A percentile compares a stretch with the other conserved stretches of the same genome.
Evolutionary conservation across 2,329 filamentous ascomycete genomes (phyloP).

Genomic region (Fusarium haematococcum): DNA sequence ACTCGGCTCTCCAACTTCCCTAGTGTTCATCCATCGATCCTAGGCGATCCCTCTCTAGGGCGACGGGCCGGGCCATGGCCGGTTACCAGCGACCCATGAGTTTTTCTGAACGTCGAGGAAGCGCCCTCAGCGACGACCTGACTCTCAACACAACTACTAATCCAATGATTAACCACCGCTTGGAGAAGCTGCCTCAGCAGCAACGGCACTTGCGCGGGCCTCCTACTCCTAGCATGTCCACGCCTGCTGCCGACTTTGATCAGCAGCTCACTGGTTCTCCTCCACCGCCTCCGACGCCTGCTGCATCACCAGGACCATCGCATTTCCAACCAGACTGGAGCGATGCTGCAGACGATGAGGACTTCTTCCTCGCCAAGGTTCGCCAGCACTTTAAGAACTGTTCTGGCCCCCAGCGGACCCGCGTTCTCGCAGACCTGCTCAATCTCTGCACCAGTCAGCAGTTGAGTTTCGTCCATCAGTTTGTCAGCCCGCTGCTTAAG

Average conservation of each 20-base stretch:
- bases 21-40: constrained; percentile 12
- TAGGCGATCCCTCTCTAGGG: constrained; percentile 20
- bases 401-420: constrained; percentile 79
- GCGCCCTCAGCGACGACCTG: constrained; percentile 68
- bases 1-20: constrained; percentile 9
- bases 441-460: constrained; percentile 96
- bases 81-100: constrained; percentile 62
- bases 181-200: constrained; percentile 62
- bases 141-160: constrained; percentile 63
- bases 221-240: constrained; percentile 75
- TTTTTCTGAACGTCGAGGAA: constrained; percentile 72
- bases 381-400: constrained; percentile 84
- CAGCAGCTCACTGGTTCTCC: constrained; percentile 71
- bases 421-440: constrained; percentile 86
- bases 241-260: constrained; percentile 72
- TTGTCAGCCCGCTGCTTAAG: constrained; percentile 92
- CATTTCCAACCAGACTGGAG: constrained; percentile 78
- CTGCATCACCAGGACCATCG: constrained; percentile 73
- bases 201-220: constrained; percentile 64
- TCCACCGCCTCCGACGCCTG: constrained; percentile 73
- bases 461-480: constrained; percentile 94
- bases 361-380: constrained; percentile 83
- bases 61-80: constrained; percentile 48
- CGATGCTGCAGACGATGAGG: constrained; percentile 81
- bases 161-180: constrained; percentile 57